These are phyloP conservation scores for Trichocladium antarcticum DNA, from an alignment of 495 filamentous ascomycete genomes.

Conservation along the genomic window DNA sequence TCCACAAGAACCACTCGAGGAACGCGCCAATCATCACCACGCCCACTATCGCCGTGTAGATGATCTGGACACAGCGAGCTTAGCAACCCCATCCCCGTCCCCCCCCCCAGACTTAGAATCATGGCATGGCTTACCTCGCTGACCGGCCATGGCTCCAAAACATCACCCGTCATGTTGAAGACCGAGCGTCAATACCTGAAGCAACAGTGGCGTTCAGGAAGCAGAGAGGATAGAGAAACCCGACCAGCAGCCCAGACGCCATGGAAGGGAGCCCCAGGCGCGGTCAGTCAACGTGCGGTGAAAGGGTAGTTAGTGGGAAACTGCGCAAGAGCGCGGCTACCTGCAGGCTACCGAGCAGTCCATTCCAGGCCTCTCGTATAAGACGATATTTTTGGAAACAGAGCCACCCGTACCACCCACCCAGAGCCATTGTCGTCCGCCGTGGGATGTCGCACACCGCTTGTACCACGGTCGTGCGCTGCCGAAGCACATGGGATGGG, in stretches of 20 bases:
- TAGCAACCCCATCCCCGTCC: background rate
- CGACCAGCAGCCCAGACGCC: background rate
- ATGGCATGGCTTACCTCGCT: constrained; percentile 47
- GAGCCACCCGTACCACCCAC: background rate
- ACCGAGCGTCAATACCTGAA: background rate
- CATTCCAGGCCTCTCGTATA: constrained; percentile 1
- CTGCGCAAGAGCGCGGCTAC: constrained; percentile 23
- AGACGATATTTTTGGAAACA: background rate
- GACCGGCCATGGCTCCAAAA: constrained; percentile 43
- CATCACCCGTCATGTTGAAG: constrained; percentile 37
- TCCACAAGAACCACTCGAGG: constrained; percentile 91
- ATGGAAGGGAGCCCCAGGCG: background rate
- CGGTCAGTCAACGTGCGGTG: background rate
- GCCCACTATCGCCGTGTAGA: constrained; percentile 75
- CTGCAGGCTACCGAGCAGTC: constrained; percentile 13
- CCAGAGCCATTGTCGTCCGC: too few relatives aligned
- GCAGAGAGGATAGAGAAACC: background rate
- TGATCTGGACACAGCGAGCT: constrained; percentile 26
- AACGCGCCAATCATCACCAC: constrained; percentile 73
- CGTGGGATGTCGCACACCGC: too few relatives aligned
- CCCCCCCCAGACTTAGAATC: background rate
- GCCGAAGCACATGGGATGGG: too few relatives aligned
- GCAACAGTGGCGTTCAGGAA: background rate
- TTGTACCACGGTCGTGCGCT: too few relatives aligned
- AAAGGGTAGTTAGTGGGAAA: constrained; percentile 18